Percentiles rank a stretch among this genome's conserved stretches.
Conservation (phyloP, 1,284 basidiomycete species). For the Irpex sp. region DNA sequence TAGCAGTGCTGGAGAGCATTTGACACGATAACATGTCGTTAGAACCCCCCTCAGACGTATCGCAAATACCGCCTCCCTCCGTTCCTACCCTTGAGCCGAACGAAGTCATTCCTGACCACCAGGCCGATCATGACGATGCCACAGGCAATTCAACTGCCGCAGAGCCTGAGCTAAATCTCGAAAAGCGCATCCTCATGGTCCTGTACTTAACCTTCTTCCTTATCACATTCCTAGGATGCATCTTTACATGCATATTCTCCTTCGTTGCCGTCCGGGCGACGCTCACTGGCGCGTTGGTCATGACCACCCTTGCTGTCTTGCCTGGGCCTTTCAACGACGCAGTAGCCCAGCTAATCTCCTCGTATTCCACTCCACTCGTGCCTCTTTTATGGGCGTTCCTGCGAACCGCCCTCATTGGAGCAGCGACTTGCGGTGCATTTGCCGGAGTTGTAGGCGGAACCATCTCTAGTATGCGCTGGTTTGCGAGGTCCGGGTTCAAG, state of each 20-base stretch:
- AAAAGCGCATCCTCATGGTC: not conserved
- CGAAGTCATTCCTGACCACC: too few species aligned
- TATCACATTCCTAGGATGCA: not conserved
- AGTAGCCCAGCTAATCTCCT: not conserved
- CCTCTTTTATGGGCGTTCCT: not conserved
- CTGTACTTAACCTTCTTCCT: not conserved
- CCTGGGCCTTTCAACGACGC: not conserved
- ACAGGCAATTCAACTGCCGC: not conserved
- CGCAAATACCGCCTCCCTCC: too few species aligned
- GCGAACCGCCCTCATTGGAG: not conserved
- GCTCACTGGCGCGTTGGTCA: not conserved
- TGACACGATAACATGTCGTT: too few species aligned
- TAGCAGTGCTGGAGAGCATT: too few species aligned
- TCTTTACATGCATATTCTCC: not conserved
- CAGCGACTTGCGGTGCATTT: not conserved
- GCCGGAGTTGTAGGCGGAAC: not conserved
- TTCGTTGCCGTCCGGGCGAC: not conserved
- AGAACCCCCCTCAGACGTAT: too few species aligned
- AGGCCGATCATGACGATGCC: not conserved
- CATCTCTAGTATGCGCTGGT: not conserved
- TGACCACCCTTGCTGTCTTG: not conserved
- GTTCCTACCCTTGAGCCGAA: too few species aligned
- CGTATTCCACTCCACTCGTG: not conserved
- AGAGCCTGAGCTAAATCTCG: not conserved
- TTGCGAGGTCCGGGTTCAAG: too few species aligned